A percentile compares a stretch with the other conserved stretches of the same genome.
These are phyloP conservation scores for Eutrema salsugineum DNA, from an alignment of 441 rosid species.

Conservation along the genomic window DNA sequence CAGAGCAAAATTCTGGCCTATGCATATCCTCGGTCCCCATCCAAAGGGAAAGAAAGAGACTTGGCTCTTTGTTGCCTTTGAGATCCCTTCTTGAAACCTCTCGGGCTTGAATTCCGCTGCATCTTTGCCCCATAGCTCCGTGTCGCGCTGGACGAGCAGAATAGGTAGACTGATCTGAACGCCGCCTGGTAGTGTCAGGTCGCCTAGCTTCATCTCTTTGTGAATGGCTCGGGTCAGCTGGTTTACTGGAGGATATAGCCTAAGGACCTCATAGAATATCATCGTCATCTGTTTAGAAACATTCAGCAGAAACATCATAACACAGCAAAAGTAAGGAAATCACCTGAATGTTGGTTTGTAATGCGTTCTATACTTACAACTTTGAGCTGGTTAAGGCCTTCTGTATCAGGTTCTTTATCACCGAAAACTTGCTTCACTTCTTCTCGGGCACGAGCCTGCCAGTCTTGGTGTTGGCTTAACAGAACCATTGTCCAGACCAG, in stretches of 20 bases:
- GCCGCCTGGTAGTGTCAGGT: constrained; percentile 30
- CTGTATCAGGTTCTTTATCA: constrained; percentile 20
- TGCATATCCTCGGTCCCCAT: constrained; percentile 41
- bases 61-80: constrained; percentile 35
- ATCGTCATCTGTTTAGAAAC: constrained; percentile 25
- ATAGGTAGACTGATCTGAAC: constrained; percentile 23
- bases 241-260: constrained; percentile 37
- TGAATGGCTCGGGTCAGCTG: constrained; percentile 4
- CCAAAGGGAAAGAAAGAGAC: constrained; percentile 32
- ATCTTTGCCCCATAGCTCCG: constrained; percentile 34
- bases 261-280: constrained; percentile 38
- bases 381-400: constrained; percentile 32
- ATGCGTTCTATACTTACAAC: constrained; percentile 22
- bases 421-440: constrained; percentile 36
- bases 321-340: background rate
- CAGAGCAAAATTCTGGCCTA: constrained; percentile 34
- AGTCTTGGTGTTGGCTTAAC: constrained; percentile 23
- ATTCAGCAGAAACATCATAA: background rate
- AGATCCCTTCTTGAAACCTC: constrained; percentile 40
- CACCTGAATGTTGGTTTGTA: background rate
- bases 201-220: constrained; percentile 36
- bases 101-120: constrained; percentile 39
- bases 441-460: constrained; percentile 38
- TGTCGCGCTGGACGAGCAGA: constrained; percentile 35
- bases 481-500: constrained; percentile 36